Conservation (phyloP, 345 rosid species). For the Turritis glabra region DNA sequence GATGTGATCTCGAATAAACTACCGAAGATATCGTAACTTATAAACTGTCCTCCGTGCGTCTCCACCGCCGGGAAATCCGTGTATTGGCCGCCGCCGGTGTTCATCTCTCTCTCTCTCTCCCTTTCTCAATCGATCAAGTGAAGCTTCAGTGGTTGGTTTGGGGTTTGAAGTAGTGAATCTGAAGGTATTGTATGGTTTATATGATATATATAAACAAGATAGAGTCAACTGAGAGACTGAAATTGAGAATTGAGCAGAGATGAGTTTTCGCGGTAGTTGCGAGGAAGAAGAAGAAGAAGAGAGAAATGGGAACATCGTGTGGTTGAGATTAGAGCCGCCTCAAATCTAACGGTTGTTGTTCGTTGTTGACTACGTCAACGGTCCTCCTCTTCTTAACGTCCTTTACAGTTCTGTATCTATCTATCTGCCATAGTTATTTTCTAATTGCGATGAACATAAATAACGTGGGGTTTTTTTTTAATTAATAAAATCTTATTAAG, state of each 20-base stretch:
- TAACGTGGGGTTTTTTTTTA: neutral
- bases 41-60: conserved; percentile 70
- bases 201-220: neutral
- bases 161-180: neutral
- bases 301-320: conserved; percentile 26
- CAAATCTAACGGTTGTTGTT: conserved; percentile 40
- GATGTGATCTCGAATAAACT: conserved; percentile 72
- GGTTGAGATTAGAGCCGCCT: conserved; percentile 62
- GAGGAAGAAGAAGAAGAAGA: conserved; percentile 49
- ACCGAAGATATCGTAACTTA: conserved; percentile 79
- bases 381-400: conserved; percentile 26
- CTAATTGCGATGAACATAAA: neutral
- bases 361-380: conserved; percentile 33
- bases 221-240: conserved; percentile 11
- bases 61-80: conserved; percentile 72
- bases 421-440: neutral
- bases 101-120: conserved; percentile 25
- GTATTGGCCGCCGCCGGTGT: conserved; percentile 48
- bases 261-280: conserved; percentile 49
- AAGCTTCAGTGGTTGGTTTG: conserved; percentile 3
- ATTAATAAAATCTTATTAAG: neutral
- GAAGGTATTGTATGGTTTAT: neutral
- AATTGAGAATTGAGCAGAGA: neutral
- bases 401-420: conserved; percentile 19
- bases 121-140: neutral